Base-by-base conservation (phyloP, 2,329 filamentous ascomycete species). In the Xylariomycetidae sp. region DNA sequence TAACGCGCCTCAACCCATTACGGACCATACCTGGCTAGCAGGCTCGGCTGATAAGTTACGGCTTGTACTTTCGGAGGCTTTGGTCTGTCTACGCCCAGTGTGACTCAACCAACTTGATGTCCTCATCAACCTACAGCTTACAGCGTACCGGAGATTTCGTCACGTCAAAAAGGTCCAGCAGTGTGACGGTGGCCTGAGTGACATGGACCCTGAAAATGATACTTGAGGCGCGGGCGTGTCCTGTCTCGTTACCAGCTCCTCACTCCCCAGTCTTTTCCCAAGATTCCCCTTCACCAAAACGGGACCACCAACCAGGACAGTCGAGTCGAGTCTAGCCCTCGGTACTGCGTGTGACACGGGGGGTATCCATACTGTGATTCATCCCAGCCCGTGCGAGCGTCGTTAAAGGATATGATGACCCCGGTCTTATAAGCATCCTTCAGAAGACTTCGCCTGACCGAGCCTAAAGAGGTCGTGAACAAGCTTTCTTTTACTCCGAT, bases 141-240 rank as follows among this genome's bases (percentile, higher is more conserved):
- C 25, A 40, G 45, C 43, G 44, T 50, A 22, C 42, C 42, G 37
- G 44, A 36, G 34, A 46, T 49, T 50, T 50, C 46, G 47, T 47
- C 44, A 51, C 48, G 42, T 38, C 38, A 35, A 25, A 38, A 35
- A 32, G 32, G 39, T 33, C 34, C 33, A 39, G 31, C 37, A 34
- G 29, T 47, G 37, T 34, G 25, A 35, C 23, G 26, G 37, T 36
- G 42, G 38, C 39, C 40, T 31, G 43, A 37, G 29, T 20, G 27
- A 15, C 17, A 19, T 24, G 25, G 35, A 23, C 28, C 26, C 30
- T 26, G 32, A 22, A 25, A 29, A 22, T 20, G 27, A 20, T 20
- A 13, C n/a, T 16, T 32, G 19, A 17, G 15, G 8, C 13, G 25
- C 6, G 23, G 19, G 19, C 23, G 19, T 32, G 16, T 19, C 9